phyloP scores from a whole-genome alignment of 2,329 filamentous ascomycete species.

The Pseudogymnoascus sp. region DNA sequence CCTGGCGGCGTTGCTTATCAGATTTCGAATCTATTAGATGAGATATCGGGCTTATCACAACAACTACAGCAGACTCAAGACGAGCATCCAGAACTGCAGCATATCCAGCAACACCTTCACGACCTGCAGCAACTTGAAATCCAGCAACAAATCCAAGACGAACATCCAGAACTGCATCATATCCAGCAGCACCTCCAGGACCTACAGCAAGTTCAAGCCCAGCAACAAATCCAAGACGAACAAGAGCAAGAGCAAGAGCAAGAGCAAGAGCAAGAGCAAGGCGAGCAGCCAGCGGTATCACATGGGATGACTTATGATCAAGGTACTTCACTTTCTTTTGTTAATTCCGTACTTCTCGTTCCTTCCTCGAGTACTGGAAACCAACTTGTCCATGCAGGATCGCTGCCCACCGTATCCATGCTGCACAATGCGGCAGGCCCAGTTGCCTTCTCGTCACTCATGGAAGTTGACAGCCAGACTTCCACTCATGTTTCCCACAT shows the following conservation, averaged over 20 bases:
- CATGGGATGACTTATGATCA: constrained; percentile 19
- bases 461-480: background rate
- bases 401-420: constrained; percentile 10
- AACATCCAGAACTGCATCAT: too few species aligned
- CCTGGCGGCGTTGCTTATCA: background rate
- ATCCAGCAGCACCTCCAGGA: background rate
- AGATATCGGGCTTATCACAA: constrained; percentile 25
- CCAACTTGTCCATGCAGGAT: constrained; percentile 11
- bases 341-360: constrained; percentile 11
- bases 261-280: constrained; percentile 22
- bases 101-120: background rate
- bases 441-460: background rate
- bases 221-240: constrained; percentile 16
- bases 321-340: constrained; percentile 26
- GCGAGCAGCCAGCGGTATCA: constrained; percentile 16
- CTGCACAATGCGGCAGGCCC: background rate
- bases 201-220: background rate
- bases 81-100: background rate
- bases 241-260: constrained; percentile 25
- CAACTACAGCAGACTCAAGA: constrained; percentile 26
- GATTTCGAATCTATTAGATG: constrained; percentile 19
- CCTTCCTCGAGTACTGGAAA: constrained; percentile 1
- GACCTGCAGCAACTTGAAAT: too few species aligned
- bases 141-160: background rate
- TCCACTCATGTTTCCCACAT: background rate